A percentile compares a stretch with the other conserved stretches of the same genome.
phyloP scores from a whole-genome alignment of 306 rosid species.

The Cucurbita maxima region DNA sequence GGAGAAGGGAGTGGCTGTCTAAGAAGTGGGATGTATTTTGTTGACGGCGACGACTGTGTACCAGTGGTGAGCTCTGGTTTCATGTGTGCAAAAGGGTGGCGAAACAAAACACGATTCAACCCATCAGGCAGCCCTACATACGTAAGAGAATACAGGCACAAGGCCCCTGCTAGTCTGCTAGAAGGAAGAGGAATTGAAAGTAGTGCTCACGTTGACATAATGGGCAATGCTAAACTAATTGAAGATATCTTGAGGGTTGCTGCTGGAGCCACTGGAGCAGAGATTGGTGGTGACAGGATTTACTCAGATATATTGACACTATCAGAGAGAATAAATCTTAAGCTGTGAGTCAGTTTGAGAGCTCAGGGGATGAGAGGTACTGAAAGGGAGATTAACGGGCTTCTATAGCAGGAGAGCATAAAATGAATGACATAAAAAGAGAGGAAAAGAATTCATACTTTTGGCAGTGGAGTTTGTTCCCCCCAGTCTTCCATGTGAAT shows the following conservation, averaged over 20 bases:
- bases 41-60: slow-evolving; percentile 49
- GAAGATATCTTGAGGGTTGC: slow-evolving; percentile 55
- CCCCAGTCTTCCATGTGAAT: not conserved
- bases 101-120: slow-evolving; percentile 59
- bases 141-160: slow-evolving; percentile 49
- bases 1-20: slow-evolving; percentile 27
- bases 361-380: not conserved
- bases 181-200: slow-evolving; percentile 40
- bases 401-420: not conserved
- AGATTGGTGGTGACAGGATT: slow-evolving; percentile 58
- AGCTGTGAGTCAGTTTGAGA: slow-evolving; percentile 27
- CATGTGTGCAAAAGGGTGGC: slow-evolving; percentile 84
- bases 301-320: slow-evolving; percentile 41
- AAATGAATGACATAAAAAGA: not conserved
- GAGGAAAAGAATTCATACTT: not conserved
- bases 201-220: slow-evolving; percentile 36
- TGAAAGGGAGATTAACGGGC: not conserved
- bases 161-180: slow-evolving; percentile 27
- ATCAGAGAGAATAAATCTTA: slow-evolving; percentile 39
- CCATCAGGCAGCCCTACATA: slow-evolving; percentile 42
- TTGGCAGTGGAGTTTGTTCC: not conserved
- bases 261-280: slow-evolving; percentile 40
- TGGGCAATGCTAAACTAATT: slow-evolving; percentile 45
- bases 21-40: slow-evolving; percentile 31
- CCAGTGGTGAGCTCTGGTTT: slow-evolving; percentile 56